Conservation (phyloP, 2,329 filamentous ascomycete species). For the Colletotrichum lindemuthianum region DNA sequence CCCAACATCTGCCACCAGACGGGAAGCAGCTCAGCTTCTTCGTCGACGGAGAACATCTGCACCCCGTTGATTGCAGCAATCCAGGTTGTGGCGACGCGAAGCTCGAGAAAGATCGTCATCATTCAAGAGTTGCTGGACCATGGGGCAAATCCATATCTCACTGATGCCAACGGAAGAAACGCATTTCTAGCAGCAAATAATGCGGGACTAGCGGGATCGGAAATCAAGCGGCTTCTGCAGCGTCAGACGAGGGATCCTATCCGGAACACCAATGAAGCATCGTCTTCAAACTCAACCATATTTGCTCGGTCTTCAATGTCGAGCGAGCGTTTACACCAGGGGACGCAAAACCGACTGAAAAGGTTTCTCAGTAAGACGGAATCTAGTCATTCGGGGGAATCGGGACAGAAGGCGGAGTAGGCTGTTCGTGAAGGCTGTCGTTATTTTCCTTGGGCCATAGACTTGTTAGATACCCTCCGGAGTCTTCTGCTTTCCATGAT, state of each 20-base stretch:
- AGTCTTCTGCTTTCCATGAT: neutral
- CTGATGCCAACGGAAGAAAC: conserved; percentile 25
- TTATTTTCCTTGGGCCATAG: neutral
- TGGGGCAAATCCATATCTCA: conserved; percentile 39
- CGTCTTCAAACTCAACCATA: conserved; percentile 24
- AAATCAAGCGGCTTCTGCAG: conserved; percentile 33
- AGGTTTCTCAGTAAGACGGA: conserved; percentile 26
- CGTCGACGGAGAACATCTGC: conserved; percentile 23
- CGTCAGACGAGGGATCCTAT: neutral
- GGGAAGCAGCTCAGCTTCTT: neutral
- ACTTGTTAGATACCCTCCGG: conserved; percentile 7
- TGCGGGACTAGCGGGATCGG: conserved; percentile 27
- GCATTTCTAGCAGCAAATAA: conserved; percentile 33
- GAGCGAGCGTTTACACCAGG: conserved; percentile 9
- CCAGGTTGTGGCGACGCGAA: conserved; percentile 38
- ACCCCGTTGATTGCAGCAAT: conserved; percentile 42
- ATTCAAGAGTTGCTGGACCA: conserved; percentile 38
- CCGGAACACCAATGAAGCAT: conserved; percentile 20
- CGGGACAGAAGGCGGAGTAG: conserved; percentile 6
- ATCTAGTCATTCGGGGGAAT: conserved; percentile 14
- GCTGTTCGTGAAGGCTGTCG: neutral
- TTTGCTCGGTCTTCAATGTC: conserved; percentile 21
- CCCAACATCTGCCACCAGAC: conserved; percentile 40
- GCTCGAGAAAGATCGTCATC: conserved; percentile 39
- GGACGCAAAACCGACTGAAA: neutral